Percentiles rank a stretch among this genome's conserved stretches.
phyloP scores from a whole-genome alignment of 2,329 filamentous ascomycete species.

The Elsinoe necatrix region DNA sequence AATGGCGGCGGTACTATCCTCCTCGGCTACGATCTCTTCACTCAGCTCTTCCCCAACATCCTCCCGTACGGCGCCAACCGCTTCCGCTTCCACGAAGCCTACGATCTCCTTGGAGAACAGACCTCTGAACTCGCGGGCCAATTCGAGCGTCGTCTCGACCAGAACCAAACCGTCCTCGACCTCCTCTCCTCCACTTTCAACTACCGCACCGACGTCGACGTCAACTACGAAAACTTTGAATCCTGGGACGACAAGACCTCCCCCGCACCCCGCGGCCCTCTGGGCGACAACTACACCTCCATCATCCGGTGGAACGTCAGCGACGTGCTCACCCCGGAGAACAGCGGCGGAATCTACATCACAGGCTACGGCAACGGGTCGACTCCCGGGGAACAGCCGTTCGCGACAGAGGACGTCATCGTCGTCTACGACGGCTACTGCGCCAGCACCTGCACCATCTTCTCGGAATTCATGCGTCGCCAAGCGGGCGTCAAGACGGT shows the following conservation, averaged over 20 bases:
- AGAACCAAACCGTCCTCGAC: slow-evolving; percentile 34
- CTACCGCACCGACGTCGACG: slow-evolving; percentile 38
- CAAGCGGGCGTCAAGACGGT: slow-evolving; percentile 38
- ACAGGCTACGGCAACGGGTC: slow-evolving; percentile 43
- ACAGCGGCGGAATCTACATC: slow-evolving; percentile 32
- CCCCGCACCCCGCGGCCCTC: slow-evolving; percentile 31
- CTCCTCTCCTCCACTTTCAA: slow-evolving; percentile 39
- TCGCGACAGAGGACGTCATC: slow-evolving; percentile 50
- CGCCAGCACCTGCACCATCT: slow-evolving; percentile 40
- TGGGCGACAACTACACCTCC: slow-evolving; percentile 49
- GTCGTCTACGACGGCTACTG: slow-evolving; percentile 41
- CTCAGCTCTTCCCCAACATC: slow-evolving; percentile 45
- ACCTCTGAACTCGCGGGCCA: slow-evolving; percentile 29
- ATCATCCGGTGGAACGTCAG: slow-evolving; percentile 47
- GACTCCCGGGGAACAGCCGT: slow-evolving; percentile 43
- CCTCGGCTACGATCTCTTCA: slow-evolving; percentile 56
- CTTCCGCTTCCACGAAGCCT: slow-evolving; percentile 42
- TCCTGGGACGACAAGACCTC: slow-evolving; percentile 42
- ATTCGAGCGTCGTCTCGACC: slow-evolving; percentile 27
- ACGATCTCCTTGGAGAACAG: slow-evolving; percentile 38
- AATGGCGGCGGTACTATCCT: slow-evolving; percentile 54
- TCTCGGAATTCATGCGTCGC: slow-evolving; percentile 38
- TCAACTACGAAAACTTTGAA: slow-evolving; percentile 43
- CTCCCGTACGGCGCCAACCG: slow-evolving; percentile 44
- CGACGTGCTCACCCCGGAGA: slow-evolving; percentile 35